Evolutionary conservation across 257 asterid species (phyloP).

Genomic region (Solanum lycopersicoides): DNA sequence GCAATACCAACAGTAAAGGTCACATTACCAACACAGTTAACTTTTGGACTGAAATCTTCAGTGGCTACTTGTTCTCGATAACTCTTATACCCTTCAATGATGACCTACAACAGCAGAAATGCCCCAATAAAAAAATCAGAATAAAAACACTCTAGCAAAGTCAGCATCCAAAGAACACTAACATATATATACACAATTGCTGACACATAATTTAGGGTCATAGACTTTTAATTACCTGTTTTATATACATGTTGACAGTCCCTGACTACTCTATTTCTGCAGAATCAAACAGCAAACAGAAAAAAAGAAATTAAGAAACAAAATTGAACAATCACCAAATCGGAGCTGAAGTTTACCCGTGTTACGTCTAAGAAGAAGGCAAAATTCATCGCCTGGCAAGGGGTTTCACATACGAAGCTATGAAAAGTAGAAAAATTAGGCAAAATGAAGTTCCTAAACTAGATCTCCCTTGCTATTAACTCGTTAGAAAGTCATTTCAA

Average conservation of each 20-base stretch:
- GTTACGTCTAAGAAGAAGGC: background rate
- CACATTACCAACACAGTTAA: constrained; percentile 84
- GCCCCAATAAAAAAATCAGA: background rate
- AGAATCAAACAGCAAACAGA: background rate
- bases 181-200: background rate
- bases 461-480: background rate
- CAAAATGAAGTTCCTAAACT: background rate
- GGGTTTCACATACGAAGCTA: background rate
- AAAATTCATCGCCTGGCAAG: background rate
- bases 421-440: background rate
- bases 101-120: constrained; percentile 33
- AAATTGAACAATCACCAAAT: background rate
- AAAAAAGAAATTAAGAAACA: background rate
- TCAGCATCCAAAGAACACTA: background rate
- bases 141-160: background rate
- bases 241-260: constrained; percentile 47
- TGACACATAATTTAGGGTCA: background rate
- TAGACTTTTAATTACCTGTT: constrained; percentile 41
- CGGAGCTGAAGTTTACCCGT: background rate
- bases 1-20: background rate
- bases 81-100: constrained; percentile 98
- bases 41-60: constrained; percentile 84
- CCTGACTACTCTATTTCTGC: background rate
- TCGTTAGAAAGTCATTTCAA: background rate
- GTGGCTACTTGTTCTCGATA: constrained; percentile 85